Percentiles rank a stretch among this genome's conserved stretches.
Conservation (phyloP, 164 flowering plant species). For the Tinospora cordifolia region DNA sequence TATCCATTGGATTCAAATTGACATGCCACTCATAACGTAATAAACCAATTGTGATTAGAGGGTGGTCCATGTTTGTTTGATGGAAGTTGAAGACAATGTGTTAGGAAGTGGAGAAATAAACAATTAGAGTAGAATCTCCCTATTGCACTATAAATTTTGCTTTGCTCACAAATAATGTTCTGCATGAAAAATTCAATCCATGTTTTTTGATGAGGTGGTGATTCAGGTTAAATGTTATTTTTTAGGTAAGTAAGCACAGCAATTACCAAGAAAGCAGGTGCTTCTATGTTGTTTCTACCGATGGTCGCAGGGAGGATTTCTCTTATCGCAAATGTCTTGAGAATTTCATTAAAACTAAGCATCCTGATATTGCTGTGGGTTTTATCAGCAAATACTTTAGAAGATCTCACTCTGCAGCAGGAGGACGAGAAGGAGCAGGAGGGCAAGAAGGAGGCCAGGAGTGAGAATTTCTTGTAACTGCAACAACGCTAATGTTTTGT, state of each 20-base stretch:
- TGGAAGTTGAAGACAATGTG: background rate
- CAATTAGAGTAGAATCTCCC: background rate
- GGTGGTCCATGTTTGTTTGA: background rate
- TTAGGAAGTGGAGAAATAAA: background rate
- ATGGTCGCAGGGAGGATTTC: slow-evolving; percentile 13
- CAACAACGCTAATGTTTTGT: too few relatives aligned
- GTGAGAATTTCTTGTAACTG: background rate
- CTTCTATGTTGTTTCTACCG: slow-evolving; percentile 41
- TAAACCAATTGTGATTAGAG: background rate
- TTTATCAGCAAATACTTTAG: slow-evolving; percentile 57
- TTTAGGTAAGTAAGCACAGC: slow-evolving; percentile 59
- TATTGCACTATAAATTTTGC: background rate
- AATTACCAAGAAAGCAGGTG: slow-evolving; percentile 59
- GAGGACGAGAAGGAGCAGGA: background rate
- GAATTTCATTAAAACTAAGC: slow-evolving; percentile 41
- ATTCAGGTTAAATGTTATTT: background rate
- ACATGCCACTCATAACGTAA: background rate
- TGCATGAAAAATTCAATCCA: too few relatives aligned
- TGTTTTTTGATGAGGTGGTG: background rate
- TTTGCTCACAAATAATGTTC: too few relatives aligned
- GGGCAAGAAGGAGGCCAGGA: background rate
- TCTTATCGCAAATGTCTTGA: slow-evolving; percentile 9
- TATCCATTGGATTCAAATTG: background rate
- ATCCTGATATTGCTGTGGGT: slow-evolving; percentile 48
- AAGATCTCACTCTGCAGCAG: slow-evolving; percentile 10